Evolutionary conservation across 768 basidiomycete genomes (phyloP), one percentile per base, ranked within the genome.

Genomic region (Lactifluus subvellereus): DNA sequence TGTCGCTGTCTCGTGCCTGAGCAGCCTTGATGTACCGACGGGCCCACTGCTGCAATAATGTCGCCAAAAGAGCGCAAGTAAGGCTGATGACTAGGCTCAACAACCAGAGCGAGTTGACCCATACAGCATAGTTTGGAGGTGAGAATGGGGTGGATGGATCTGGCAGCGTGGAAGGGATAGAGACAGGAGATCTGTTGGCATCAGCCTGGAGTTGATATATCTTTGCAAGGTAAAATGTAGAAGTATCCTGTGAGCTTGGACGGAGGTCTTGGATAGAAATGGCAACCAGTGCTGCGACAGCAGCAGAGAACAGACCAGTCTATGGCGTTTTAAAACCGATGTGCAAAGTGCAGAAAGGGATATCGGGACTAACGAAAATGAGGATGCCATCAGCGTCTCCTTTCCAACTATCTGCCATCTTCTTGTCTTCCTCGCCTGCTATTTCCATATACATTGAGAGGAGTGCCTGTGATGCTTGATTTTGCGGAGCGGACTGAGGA

Each of bases 221-320:
- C 1, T 40, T 37, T n/a, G 43, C 52, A 14, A 48, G 43, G 45
- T 60, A 61, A 33, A 40, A 61, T 1, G 53, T 53, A 8, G 53
- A 54, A 14, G 14, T 22, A 11, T 54, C 53, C 45, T 61, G 53
- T n/a, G 60, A 50, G n/a, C 7, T 61, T 27, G 20, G 47, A 18
- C 5, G 16, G 47, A 61, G 47, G 18, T 27, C 20, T 13, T 40
- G 53, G 11, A 61, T 14, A 0, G 60, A 61, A 18, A 55, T 37
- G 0, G 47, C 33, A 14, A 49, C 3, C 16, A 54, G 6, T 14
- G 53, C 13, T 6, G 59, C 59, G n/a, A 60, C 52, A 8, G 52
- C 35, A 4, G 60, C 60, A 5, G 60, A 61, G 53, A 61, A 61
- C 10, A 61, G 45, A 54, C 60, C 60, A 6, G 60, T 61, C 60